phyloP scores from a whole-genome alignment of 495 filamentous ascomycete genomes.

The Rhypophila decipiens region DNA sequence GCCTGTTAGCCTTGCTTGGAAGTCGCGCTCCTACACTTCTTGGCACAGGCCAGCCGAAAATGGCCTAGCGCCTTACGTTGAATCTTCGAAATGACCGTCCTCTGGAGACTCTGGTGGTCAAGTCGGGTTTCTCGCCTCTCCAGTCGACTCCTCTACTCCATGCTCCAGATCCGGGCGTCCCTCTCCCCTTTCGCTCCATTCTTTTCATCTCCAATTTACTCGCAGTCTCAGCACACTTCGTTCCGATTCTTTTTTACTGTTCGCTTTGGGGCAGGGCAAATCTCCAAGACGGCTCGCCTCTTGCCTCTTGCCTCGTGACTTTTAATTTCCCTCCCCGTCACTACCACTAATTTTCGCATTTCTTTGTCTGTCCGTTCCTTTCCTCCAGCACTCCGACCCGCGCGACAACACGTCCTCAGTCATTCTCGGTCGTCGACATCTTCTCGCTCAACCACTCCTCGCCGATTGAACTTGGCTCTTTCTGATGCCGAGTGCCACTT shows the following conservation, averaged over 20 bases:
- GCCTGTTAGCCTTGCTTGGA: too few relatives aligned
- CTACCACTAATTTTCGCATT: slow-evolving; percentile 18
- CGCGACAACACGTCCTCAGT: neutral
- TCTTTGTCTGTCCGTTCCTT: slow-evolving; percentile 22
- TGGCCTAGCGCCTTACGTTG: slow-evolving; percentile 16
- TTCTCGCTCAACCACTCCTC: neutral
- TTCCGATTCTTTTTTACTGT: slow-evolving; percentile 22
- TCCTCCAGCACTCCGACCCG: slow-evolving; percentile 12
- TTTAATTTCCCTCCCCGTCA: slow-evolving; percentile 8
- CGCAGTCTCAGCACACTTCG: neutral
- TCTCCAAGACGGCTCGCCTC: too few relatives aligned
- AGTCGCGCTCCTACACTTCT: too few relatives aligned
- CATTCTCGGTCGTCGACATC: slow-evolving; percentile 14
- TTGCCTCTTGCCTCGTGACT: too few relatives aligned
- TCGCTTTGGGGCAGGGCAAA: slow-evolving; percentile 14
- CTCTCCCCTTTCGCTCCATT: neutral
- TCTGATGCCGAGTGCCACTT: slow-evolving; percentile 79
- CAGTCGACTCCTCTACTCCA: neutral
- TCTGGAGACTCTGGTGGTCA: slow-evolving; percentile 13
- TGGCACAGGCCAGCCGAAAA: neutral
- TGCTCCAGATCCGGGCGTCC: neutral
- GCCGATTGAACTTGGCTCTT: slow-evolving; percentile 17
- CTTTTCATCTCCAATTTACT: neutral
- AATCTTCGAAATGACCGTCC: slow-evolving; percentile 21
- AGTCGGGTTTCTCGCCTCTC: too few relatives aligned